Base-by-base conservation (phyloP, 164 flowering plant species). In the Umbellularia californica region DNA sequence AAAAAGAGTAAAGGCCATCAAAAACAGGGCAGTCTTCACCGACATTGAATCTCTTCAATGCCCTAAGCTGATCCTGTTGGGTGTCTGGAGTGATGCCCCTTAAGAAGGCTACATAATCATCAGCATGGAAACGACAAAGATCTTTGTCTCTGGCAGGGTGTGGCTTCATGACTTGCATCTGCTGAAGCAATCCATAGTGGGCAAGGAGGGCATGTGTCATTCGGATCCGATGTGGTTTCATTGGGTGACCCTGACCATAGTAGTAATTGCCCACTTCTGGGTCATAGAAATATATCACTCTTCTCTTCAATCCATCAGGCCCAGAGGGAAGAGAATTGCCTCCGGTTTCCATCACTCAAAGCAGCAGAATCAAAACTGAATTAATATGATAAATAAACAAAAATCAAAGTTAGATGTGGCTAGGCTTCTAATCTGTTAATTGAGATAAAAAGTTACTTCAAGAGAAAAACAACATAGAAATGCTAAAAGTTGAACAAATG, bases 161-260 rank as follows among this genome's bases (percentile, higher is more conserved):
- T 6, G 90, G 87, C 84, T 83, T 86, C 15, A 82, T 69, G 50
- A 88, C 85, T 65, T 83, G 83, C 90, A 88, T 88, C 50, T 86
- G 82, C 35, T 85, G 84, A 58, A 86, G 83, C 78, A 88, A 67
- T 7, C 88, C 89, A 63, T 86, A 86, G 62, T 86, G 85, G 23
- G 87, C 84, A 7, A 88, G 83, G 3, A 88, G 89, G 6, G 89
- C 83, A 74, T 88, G 90, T 50, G 90, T 86, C 89, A 88, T 88
- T 17, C 90, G 83, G 30, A 88, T 86, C 35, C 90, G 78, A 66
- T 87, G 90, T 0, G 90, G 90, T 79, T 87, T 87, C 90, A 87
- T 87, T 0, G 90, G 88, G 78, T 85, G 90, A 41, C 90, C 90
- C 65, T 85, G 88, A 19, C 88, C 88, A 75, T 87, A 87, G 65